Conservation (phyloP, 441 rosid genomes). For the Jatropha multifida region DNA sequence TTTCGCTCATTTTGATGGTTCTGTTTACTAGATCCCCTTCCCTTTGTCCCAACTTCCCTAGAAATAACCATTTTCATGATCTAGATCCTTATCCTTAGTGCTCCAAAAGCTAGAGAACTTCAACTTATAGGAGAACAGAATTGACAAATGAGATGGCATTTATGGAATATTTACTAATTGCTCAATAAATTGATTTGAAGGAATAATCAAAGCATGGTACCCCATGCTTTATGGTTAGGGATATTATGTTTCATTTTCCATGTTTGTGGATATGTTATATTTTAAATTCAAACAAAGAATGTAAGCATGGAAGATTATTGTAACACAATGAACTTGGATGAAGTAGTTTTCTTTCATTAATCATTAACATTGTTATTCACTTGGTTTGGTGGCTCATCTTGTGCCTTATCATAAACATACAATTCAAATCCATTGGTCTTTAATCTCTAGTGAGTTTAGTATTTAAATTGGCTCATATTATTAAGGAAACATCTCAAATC, state of each 20-base stretch:
- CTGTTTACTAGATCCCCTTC: slow-evolving; percentile 1
- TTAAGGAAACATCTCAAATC: background rate
- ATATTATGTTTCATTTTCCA: background rate
- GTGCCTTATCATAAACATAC: background rate
- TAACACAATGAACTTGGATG: background rate
- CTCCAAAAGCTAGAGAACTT: background rate
- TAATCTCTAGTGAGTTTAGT: background rate
- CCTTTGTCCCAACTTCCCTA: background rate
- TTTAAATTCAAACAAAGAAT: background rate
- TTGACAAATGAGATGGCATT: background rate
- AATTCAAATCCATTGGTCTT: background rate
- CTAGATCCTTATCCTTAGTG: background rate
- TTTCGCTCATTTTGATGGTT: background rate
- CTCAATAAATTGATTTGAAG: background rate
- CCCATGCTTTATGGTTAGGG: no score
- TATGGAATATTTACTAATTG: background rate
- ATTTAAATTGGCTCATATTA: background rate
- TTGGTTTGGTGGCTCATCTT: background rate
- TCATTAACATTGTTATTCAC: background rate
- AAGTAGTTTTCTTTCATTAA: background rate
- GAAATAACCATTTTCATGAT: background rate
- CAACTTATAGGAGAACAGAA: background rate
- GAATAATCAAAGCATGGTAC: background rate
- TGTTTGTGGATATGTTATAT: no score
- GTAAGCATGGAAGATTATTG: background rate